Base-by-base conservation (phyloP, 2,329 filamentous ascomycete species). In the Clarireedia homoeocarpa region DNA sequence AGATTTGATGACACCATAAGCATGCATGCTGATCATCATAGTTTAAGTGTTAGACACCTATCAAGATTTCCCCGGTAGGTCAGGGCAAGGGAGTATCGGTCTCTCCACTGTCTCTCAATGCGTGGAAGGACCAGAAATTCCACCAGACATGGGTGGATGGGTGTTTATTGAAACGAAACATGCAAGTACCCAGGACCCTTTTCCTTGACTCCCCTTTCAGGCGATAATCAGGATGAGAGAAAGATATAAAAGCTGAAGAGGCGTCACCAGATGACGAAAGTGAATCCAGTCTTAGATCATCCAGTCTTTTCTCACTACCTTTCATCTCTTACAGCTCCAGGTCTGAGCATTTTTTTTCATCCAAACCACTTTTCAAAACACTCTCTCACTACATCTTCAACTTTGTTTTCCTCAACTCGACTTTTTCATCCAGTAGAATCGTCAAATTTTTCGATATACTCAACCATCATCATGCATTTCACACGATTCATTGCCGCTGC, bases 281-380 rank as follows among this genome's bases (percentile, higher is more conserved):
- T 6, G 42, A 54, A 49, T 14, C 7, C 52, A 54, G 44, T 48
- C 36, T 49, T 44, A 49, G 24, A 54, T 45, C 52, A 54, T 54
- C 23, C 52, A 42, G 52, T 42, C 52, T 48, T 49, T 54, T 42
- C 10, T 26, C 5, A 48, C 42, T 48, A 46, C 15, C 6, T 48
- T 54, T 26, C 17, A 48, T 20, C 36, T 40, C 15, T 49, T 42
- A 12, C 44, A 49, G 52, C 45, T 54, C 52, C 52, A 48, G 52
- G 52, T 49, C 45, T 40, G 52, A 54, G 45, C 52, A 23, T 47
- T 47, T 49, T 48, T 20, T 45, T 34, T 34, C 30, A 12, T 26
- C 24, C 46, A 46, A 48, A 34, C 34, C 27, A 48, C 42, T 27
- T 15, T 48, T 48, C 51, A 48, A 9, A 48, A 42, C 52, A 54